Evolutionary conservation across 345 rosid species (phyloP), one percentile per base, ranked within the genome.

Genomic region (Euphorbia tirucalli): DNA sequence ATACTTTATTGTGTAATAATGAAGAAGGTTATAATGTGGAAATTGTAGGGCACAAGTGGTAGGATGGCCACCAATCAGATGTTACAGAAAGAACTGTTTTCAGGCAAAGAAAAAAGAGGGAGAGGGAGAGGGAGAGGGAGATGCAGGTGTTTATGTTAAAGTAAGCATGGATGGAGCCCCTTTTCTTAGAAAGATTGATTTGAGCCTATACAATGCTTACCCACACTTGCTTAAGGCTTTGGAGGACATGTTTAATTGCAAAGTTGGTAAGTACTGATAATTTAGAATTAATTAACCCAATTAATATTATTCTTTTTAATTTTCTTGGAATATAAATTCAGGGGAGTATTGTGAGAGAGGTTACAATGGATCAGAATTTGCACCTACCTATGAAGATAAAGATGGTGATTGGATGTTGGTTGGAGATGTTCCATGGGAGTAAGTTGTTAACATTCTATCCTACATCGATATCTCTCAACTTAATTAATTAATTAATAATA

Each of bases 111-210:
- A 81, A 77, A 25, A n/a, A n/a, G n/a, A n/a, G n/a, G n/a, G n/a
- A n/a, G n/a, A n/a, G n/a, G n/a, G n/a, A n/a, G n/a, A n/a, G n/a
- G n/a, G 11, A 1, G 84, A 76, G 64, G 69, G n/a, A 9, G 80
- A 78, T 52, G 61, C 63, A 7, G 30, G 69, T 16, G 84, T 83
- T 28, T 88, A 80, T 41, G 89, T 88, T 25, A 88, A 90, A 81
- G 90, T 88, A 13, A 84, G 90, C 82, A 77, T 84, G 90, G 92
- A 90, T 39, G 92, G 92, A 61, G 92, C 92, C 61, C 92, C 92
- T 37, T 90, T 82, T 77, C 89, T 90, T 2, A 85, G 96, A 44
- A 88, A 90, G 79, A 85, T 90, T 56, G 90, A 86, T 84, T 75
- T 90, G 68, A 88, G 88, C 63, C 67, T 83, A 5, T 88, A 85